Evolutionary conservation across 495 filamentous ascomycete species (phyloP).

Genomic region (Hypoxylon crocopeplum): DNA sequence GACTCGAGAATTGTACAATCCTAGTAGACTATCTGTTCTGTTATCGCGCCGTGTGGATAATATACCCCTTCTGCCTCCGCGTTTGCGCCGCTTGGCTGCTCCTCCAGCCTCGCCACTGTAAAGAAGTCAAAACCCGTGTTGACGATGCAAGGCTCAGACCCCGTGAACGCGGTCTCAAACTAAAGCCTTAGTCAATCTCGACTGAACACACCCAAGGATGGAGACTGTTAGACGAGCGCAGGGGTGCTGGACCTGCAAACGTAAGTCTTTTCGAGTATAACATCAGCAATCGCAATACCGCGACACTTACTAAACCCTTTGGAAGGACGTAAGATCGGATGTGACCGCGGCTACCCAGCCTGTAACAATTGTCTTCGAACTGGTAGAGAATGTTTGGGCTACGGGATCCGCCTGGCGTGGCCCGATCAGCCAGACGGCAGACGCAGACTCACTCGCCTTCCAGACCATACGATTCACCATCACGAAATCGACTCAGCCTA

Average conservation of each 20-base stretch:
- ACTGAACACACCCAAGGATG: slow-evolving; percentile 30
- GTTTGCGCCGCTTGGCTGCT: slow-evolving; percentile 31
- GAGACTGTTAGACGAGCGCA: slow-evolving; percentile 44
- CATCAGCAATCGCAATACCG: slow-evolving; percentile 29
- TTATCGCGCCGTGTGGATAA: slow-evolving; percentile 32
- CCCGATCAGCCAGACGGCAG: slow-evolving; percentile 46
- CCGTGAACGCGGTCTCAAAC: slow-evolving; percentile 26
- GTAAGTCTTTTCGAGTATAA: slow-evolving; percentile 41
- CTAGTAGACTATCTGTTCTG: slow-evolving; percentile 28
- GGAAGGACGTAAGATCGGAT: slow-evolving; percentile 48
- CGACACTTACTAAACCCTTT: slow-evolving; percentile 23
- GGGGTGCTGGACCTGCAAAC: slow-evolving; percentile 49
- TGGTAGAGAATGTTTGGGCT: slow-evolving; percentile 45
- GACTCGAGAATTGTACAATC: slow-evolving; percentile 39
- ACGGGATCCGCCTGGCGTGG: slow-evolving; percentile 48
- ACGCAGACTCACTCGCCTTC: slow-evolving; percentile 40
- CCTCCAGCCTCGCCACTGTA: slow-evolving; percentile 38
- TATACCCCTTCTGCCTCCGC: slow-evolving; percentile 35
- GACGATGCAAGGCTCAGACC: slow-evolving; percentile 42
- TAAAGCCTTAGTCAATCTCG: slow-evolving; percentile 18
- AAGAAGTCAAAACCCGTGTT: slow-evolving; percentile 34
- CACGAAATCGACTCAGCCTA: slow-evolving; percentile 36
- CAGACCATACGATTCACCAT: slow-evolving; percentile 36
- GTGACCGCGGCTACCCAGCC: slow-evolving; percentile 46
- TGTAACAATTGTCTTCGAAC: slow-evolving; percentile 50